phyloP scores from a whole-genome alignment of 176 grass and related monocot genomes.

The Themeda triandra region DNA sequence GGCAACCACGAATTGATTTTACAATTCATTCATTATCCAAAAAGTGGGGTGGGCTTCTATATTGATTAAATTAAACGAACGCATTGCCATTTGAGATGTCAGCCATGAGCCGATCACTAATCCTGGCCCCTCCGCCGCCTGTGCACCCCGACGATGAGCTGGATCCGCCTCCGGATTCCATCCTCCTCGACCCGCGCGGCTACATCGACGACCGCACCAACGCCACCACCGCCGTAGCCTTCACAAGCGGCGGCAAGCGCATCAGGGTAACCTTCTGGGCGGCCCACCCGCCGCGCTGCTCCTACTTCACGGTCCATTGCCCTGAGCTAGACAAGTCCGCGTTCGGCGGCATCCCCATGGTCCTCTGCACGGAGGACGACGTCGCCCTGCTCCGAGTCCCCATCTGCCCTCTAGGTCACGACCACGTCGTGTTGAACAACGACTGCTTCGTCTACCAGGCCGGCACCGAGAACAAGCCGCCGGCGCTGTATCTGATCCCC shows the following conservation, averaged over 20 bases:
- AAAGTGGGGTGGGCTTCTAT: no score
- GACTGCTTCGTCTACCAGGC: background rate
- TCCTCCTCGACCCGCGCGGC: background rate
- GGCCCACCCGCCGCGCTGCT: background rate
- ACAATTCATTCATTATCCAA: no score
- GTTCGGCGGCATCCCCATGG: background rate
- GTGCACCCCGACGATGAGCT: background rate
- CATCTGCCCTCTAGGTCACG: background rate
- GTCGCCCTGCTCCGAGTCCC: background rate
- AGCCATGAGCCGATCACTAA: no score
- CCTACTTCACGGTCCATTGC: background rate
- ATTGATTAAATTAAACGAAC: no score
- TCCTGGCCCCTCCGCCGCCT: background rate
- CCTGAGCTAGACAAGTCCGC: background rate
- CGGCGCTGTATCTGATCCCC: no score
- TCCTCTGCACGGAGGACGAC: background rate
- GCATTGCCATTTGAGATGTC: no score
- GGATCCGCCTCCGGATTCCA: background rate
- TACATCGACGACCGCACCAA: background rate
- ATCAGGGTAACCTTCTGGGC: background rate
- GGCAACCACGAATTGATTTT: no score
- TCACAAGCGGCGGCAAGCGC: background rate
- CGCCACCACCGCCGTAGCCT: background rate
- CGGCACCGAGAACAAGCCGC: no score
- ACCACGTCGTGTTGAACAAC: accelerated